Evolutionary conservation across 2,329 filamentous ascomycete species (phyloP).

Genomic region (Hortaea werneckii): DNA sequence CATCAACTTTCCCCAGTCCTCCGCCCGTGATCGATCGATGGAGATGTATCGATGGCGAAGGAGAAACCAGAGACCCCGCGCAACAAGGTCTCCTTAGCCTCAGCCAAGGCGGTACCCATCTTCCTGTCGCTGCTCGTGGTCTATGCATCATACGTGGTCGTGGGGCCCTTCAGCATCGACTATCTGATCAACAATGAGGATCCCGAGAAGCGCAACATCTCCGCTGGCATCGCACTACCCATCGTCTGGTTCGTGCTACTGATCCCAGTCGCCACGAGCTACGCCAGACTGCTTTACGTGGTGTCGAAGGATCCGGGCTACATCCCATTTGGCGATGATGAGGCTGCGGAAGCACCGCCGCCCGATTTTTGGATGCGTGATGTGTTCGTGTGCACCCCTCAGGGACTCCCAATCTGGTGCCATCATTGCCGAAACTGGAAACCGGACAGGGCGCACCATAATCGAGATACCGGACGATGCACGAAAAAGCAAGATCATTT

Average conservation of each 20-base stretch:
- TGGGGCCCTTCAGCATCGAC: conserved; percentile 46
- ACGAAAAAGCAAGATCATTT: conserved; percentile 87
- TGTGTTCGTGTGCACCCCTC: conserved; percentile 70
- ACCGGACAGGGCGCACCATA: conserved; percentile 78
- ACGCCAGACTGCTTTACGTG: conserved; percentile 59
- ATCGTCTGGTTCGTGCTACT: conserved; percentile 65
- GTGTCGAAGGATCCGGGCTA: conserved; percentile 65
- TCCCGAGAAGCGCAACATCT: conserved; percentile 32
- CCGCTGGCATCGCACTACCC: conserved; percentile 58
- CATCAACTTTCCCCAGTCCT: too few species aligned
- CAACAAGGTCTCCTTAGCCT: conserved; percentile 10
- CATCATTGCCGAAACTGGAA: conserved; percentile 78
- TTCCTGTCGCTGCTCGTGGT: conserved; percentile 19
- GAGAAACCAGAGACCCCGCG: background rate
- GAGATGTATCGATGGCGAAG: background rate
- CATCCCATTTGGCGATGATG: conserved; percentile 29
- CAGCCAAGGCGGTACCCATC: conserved; percentile 19
- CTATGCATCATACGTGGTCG: conserved; percentile 21
- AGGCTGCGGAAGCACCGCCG: conserved; percentile 34
- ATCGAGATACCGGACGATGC: conserved; percentile 64
- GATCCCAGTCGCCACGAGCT: conserved; percentile 54
- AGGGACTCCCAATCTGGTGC: conserved; percentile 83
- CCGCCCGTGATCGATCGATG: background rate
- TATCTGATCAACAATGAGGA: conserved; percentile 51
- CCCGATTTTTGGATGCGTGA: conserved; percentile 70